These are phyloP conservation scores for Rhodotorula mucilaginosa DNA, from an alignment of 1,284 basidiomycete genomes.

Conservation along the genomic window DNA sequence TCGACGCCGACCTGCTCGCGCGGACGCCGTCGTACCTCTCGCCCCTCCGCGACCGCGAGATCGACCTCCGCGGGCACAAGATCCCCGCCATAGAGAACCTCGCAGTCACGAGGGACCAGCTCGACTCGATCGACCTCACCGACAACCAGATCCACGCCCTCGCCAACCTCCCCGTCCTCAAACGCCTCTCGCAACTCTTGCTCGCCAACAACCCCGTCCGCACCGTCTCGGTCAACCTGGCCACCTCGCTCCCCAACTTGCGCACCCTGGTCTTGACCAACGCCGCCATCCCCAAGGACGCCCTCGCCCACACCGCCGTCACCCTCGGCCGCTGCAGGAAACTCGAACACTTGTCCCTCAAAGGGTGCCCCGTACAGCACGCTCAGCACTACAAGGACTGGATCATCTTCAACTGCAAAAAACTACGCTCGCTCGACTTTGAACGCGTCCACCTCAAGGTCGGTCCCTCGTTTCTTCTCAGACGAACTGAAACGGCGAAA, in stretches of 20 bases:
- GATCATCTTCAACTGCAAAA: conserved; percentile 56
- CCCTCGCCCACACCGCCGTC: conserved; percentile 71
- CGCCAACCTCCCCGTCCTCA: conserved; percentile 78
- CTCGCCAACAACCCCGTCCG: conserved; percentile 85
- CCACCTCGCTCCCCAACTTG: conserved; percentile 79
- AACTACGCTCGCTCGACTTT: conserved; percentile 91
- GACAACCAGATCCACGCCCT: conserved; percentile 90
- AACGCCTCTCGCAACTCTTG: conserved; percentile 72
- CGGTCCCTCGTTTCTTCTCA: conserved; percentile 47
- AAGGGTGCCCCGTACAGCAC: conserved; percentile 87
- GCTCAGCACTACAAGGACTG: conserved; percentile 97
- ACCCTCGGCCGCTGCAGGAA: conserved; percentile 73
- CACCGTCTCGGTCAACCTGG: conserved; percentile 73
- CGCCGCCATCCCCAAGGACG: conserved; percentile 58
- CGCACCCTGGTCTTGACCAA: conserved; percentile 69
- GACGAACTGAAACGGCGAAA: too few species aligned
- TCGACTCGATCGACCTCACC: conserved; percentile 88
- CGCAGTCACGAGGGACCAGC: conserved; percentile 74
- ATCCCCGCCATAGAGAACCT: conserved; percentile 99
- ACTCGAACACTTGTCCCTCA: conserved; percentile 76
- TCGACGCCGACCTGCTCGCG: conserved; percentile 83
- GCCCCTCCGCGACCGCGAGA: conserved; percentile 87
- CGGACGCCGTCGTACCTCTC: conserved; percentile 77
- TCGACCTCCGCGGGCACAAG: conserved; percentile 92
- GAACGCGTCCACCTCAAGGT: conserved; percentile 94